phyloP scores from a whole-genome alignment of 768 basidiomycete species.

The Lentinula raphanica region DNA sequence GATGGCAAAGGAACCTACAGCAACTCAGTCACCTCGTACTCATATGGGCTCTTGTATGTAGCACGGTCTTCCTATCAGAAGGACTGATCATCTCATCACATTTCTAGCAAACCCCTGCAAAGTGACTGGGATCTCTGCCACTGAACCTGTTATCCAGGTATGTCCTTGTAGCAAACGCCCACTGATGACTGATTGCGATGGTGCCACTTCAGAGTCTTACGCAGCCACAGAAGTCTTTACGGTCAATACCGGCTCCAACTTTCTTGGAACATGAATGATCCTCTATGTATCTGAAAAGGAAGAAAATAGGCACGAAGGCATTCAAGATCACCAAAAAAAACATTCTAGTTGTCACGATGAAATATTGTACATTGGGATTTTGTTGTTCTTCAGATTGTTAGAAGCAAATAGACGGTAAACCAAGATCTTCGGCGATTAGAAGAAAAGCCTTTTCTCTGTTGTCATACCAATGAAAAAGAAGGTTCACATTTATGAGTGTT shows the following conservation, averaged over 20 bases:
- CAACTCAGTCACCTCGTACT: not conserved
- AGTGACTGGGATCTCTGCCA: not conserved
- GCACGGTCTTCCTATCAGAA: not conserved
- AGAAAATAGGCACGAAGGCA: no score
- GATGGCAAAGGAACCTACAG: not conserved
- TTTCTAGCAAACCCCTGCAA: not conserved
- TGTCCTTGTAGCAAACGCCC: not conserved
- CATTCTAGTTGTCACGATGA: no score
- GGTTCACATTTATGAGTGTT: not conserved
- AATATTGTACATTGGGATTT: no score
- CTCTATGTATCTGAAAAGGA: no score
- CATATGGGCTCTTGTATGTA: not conserved
- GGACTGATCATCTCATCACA: not conserved
- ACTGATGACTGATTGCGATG: not conserved
- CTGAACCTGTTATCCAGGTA: not conserved
- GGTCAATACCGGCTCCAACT: no score
- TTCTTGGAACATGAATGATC: no score
- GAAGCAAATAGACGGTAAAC: slow-evolving; percentile 1
- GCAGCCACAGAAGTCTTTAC: not conserved
- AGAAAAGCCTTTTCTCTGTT: slow-evolving; percentile 34
- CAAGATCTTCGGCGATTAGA: slow-evolving; percentile 37
- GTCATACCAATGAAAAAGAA: slow-evolving; percentile 18
- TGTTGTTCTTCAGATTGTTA: not conserved
- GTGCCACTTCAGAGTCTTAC: not conserved
- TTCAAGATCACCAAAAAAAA: no score